Evolutionary conservation across 208 protist species (phyloP).

Genomic region (Porcisia hertigi): DNA sequence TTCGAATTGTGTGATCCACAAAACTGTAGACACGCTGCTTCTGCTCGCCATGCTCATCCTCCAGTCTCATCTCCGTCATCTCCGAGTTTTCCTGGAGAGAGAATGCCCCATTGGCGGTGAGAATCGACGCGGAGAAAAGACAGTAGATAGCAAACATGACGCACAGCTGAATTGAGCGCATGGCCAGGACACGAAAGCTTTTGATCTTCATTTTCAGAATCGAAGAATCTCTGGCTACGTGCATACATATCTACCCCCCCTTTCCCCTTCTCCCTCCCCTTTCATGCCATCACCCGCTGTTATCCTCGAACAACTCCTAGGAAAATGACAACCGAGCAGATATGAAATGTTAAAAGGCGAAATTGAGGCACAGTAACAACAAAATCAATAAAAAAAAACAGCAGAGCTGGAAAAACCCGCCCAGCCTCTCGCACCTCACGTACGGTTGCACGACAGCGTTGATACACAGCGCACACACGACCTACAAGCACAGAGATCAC

Average conservation of each 20-base stretch:
- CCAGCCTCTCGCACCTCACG: not conserved
- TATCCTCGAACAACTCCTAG: too few species aligned
- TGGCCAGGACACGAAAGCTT: constrained; percentile 4
- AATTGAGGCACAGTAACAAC: too few species aligned
- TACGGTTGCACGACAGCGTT: not conserved
- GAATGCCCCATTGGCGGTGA: constrained; percentile 6
- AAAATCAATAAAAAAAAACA: not conserved
- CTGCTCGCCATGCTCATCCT: constrained; percentile 32
- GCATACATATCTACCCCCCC: too few species aligned
- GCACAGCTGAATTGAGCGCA: constrained; percentile 17
- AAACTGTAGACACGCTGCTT: constrained; percentile 69
- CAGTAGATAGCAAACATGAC: constrained; percentile 18
- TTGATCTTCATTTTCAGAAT: not conserved
- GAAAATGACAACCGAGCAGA: too few species aligned
- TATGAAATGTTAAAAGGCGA: too few species aligned
- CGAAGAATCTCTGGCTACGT: not conserved
- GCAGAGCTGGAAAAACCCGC: not conserved
- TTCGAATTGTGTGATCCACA: constrained; percentile 54
- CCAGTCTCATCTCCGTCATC: constrained; percentile 15
- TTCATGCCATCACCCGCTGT: too few species aligned
- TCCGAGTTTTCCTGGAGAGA: not conserved
- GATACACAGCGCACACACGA: not conserved
- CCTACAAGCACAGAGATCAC: not conserved
- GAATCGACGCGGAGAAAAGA: not conserved
- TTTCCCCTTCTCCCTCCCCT: not conserved